Conservation (phyloP, 768 basidiomycete genomes). For the Boletus tomentosulus region DNA sequence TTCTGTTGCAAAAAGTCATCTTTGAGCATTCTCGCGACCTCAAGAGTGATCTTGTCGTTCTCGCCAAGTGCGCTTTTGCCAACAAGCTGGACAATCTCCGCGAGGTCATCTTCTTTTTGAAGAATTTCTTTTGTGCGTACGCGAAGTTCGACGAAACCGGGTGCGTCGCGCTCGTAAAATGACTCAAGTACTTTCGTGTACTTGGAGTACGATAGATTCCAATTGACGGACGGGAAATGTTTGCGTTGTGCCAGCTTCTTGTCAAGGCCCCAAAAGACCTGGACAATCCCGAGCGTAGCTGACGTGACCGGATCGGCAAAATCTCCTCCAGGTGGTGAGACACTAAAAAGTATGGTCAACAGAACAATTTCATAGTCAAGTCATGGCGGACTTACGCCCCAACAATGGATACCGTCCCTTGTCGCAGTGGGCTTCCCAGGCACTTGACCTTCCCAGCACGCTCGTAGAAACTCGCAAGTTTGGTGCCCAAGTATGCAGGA, state of each 20-base stretch:
- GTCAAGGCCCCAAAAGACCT: constrained; percentile 99
- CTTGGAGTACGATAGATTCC: constrained; percentile 99
- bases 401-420: constrained; percentile 96
- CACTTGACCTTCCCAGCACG: constrained; percentile 95
- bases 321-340: constrained; percentile 98
- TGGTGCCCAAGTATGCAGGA: constrained; percentile 94
- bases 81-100: constrained; percentile 99
- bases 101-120: constrained; percentile 97
- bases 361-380: background rate
- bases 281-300: constrained; percentile 96
- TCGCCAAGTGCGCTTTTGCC: constrained; percentile 98
- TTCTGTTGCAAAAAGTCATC: constrained; percentile 98
- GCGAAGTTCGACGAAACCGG: constrained; percentile 93
- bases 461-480: constrained; percentile 97
- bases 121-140: constrained; percentile 93
- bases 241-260: constrained; percentile 99
- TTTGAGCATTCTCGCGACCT: constrained; percentile 95
- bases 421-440: constrained; percentile 80
- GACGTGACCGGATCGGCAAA: constrained; percentile 99
- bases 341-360: constrained; percentile 45
- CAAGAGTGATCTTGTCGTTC: constrained; percentile 96
- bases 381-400: constrained; percentile 76
- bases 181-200: constrained; percentile 92
- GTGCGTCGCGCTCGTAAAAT: constrained; percentile 85
- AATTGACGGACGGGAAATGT: constrained; percentile 99